Evolutionary conservation across 1,139 yeast genomes (phyloP).

Genomic region (Kodamaea arcana): DNA sequence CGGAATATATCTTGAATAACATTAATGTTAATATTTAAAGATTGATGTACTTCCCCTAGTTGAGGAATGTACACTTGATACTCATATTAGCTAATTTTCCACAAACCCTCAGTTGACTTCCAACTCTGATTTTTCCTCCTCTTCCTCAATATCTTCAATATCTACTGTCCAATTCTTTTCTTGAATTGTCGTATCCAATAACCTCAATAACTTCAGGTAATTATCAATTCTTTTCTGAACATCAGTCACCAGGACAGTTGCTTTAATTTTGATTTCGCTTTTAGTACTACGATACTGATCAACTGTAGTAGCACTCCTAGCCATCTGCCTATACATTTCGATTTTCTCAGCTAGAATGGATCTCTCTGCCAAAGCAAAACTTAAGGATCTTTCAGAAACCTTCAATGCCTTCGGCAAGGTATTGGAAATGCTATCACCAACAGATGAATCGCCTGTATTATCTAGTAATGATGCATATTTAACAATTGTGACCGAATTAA

Average conservation of each 20-base stretch:
- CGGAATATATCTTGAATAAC: not conserved
- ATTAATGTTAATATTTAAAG: not conserved
- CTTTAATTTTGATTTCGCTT: not conserved
- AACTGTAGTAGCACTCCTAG: not conserved
- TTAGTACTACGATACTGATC: not conserved
- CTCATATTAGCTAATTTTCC: not conserved
- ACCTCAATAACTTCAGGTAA: not conserved
- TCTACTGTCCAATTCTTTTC: conserved; percentile 1
- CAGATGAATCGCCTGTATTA: not conserved
- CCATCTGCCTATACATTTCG: not conserved
- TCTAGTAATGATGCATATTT: not conserved
- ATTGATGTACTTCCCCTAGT: not conserved
- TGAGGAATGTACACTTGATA: not conserved
- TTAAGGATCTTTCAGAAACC: not conserved
- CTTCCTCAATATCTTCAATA: not conserved
- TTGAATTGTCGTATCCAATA: not conserved
- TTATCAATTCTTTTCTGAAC: not conserved
- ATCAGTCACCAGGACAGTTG: not conserved
- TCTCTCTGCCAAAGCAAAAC: conserved; percentile 1
- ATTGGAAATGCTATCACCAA: not conserved
- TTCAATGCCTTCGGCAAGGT: not conserved
- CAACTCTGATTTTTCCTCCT: not conserved
- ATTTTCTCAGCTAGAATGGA: not conserved
- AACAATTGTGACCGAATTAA: not conserved
- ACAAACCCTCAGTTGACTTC: not conserved